Conservation (phyloP, 139 green algal species). For the Chlorella sp. region DNA sequence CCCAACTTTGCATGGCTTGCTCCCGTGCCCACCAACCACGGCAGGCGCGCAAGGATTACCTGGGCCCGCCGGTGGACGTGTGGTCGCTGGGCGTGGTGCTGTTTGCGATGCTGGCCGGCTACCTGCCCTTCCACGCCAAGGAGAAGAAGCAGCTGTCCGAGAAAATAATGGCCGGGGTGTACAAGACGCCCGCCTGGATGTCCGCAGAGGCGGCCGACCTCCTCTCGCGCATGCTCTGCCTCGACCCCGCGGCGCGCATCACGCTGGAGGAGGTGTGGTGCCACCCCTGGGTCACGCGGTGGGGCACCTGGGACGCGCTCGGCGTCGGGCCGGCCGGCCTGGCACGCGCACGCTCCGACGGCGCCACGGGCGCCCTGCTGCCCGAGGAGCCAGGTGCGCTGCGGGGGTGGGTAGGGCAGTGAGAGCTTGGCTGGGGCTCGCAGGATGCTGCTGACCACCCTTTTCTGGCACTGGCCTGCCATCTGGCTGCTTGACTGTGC, state of each 20-base stretch:
- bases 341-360: constrained; percentile 20
- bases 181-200: constrained; percentile 31
- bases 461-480: neutral
- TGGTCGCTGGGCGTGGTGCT: constrained; percentile 86
- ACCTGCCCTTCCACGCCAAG: constrained; percentile 81
- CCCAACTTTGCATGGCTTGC: neutral
- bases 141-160: constrained; percentile 68
- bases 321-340: constrained; percentile 22
- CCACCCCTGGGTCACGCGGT: constrained; percentile 54
- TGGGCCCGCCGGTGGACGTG: constrained; percentile 68
- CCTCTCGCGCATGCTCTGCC: constrained; percentile 68
- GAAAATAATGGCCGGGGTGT: constrained; percentile 57
- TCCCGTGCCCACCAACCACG: neutral
- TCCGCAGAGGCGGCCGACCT: constrained; percentile 42
- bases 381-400: constrained; percentile 15
- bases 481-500: neutral
- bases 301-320: constrained; percentile 15
- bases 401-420: neutral
- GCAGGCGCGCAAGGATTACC: constrained; percentile 45
- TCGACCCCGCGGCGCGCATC: constrained; percentile 71
- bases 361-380: neutral
- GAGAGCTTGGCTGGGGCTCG: constrained; percentile 1
- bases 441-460: neutral
- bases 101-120: constrained; percentile 85
- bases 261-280: constrained; percentile 42